A percentile compares a stretch with the other conserved stretches of the same genome.
Conservation (phyloP, 148 eudicot genomes). For the Fagopyrum homotropicum region DNA sequence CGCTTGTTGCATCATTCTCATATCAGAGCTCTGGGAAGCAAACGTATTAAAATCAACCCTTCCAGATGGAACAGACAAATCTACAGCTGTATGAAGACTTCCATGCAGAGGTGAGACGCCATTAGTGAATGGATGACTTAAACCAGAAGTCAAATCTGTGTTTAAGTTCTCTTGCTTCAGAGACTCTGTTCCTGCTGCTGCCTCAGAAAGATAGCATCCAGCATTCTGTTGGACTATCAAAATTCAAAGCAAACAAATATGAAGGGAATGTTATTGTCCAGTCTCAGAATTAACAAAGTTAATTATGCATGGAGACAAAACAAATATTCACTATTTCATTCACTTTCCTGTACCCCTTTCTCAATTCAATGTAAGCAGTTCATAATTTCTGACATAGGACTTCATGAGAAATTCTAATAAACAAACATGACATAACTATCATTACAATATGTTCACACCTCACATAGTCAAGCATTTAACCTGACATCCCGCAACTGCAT, state of each 20-base stretch:
- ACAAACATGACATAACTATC: neutral
- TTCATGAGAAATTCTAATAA: neutral
- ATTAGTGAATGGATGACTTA: constrained; percentile 39
- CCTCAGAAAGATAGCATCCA: constrained; percentile 44
- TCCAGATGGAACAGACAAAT: constrained; percentile 9
- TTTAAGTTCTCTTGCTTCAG: constrained; percentile 50
- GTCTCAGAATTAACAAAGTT: neutral
- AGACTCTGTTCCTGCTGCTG: constrained; percentile 25
- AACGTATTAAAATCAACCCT: constrained; percentile 9
- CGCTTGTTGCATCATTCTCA: constrained; percentile 9
- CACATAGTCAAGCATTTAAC: neutral
- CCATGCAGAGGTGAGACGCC: constrained; percentile 36
- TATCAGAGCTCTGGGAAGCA: constrained; percentile 11
- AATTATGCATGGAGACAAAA: neutral
- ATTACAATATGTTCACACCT: neutral
- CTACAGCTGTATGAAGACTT: constrained; percentile 9
- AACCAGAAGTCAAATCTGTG: constrained; percentile 28
- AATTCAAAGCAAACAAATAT: constrained; percentile 20
- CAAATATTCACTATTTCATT: neutral
- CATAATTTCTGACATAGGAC: neutral
- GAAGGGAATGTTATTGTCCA: neutral
- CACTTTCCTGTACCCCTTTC: neutral
- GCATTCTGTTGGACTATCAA: constrained; percentile 65
- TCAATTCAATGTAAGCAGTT: neutral
- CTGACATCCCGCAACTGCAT: neutral